These are phyloP conservation scores for Taphrina pruni DNA, from an alignment of 1,139 yeast species.

Conservation along the genomic window DNA sequence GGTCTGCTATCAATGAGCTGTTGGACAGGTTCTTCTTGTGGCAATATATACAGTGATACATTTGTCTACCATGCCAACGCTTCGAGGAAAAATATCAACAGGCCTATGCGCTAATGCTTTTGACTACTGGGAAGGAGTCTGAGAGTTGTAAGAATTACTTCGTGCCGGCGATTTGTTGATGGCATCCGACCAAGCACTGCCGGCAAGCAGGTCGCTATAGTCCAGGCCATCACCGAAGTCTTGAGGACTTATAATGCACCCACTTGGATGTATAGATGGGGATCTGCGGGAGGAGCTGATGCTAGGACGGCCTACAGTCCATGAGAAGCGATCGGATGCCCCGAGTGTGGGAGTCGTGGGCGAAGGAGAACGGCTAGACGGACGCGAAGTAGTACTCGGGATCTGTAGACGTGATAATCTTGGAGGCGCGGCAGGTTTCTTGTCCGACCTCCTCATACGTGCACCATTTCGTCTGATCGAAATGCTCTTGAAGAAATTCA, in stretches of 20 bases:
- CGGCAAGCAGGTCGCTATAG: slow-evolving; percentile 20
- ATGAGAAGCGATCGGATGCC: slow-evolving; percentile 2
- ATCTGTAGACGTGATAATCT: slow-evolving; percentile 2
- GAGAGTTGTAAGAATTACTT: not conserved
- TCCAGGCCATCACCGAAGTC: slow-evolving; percentile 11
- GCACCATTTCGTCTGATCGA: not conserved
- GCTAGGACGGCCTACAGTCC: slow-evolving; percentile 13
- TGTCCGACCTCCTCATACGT: not conserved
- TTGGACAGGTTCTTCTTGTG: not conserved
- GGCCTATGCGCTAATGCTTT: slow-evolving; percentile 2
- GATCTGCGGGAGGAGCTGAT: slow-evolving; percentile 5
- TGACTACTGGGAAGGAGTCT: not conserved
- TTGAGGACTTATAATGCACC: not conserved
- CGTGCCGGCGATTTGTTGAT: slow-evolving; percentile 5
- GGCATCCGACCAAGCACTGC: slow-evolving; percentile 25
- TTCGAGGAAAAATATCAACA: not conserved
- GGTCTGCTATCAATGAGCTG: not conserved
- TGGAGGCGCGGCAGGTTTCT: not conserved
- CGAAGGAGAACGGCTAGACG: slow-evolving; percentile 5
- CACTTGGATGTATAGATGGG: slow-evolving; percentile 1
- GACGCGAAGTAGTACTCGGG: not conserved
- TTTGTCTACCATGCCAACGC: not conserved
- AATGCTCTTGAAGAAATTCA: slow-evolving; percentile 5
- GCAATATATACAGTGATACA: not conserved
- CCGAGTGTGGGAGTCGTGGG: not conserved